A percentile compares a stretch with the other conserved stretches of the same genome.
phyloP scores from a whole-genome alignment of 441 rosid species.

The Populus hybrid region DNA sequence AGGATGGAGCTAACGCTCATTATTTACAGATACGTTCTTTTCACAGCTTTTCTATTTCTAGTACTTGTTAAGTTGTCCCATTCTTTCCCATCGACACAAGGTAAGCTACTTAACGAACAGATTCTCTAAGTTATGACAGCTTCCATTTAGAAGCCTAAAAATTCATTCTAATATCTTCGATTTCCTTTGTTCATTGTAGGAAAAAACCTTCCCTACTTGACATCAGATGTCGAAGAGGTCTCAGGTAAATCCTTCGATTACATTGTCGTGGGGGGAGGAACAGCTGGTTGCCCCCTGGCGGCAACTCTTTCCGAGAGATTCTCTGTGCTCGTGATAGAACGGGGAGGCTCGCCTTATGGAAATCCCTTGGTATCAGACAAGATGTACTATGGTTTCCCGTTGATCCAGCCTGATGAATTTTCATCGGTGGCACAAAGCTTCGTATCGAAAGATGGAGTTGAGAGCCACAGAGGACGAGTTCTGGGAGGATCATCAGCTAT shows the following conservation, averaged over 20 bases:
- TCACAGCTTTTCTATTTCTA: slow-evolving; percentile 19
- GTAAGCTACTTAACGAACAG: slow-evolving; percentile 22
- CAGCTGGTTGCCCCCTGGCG: slow-evolving; percentile 67
- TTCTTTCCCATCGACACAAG: slow-evolving; percentile 31
- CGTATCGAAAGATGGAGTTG: slow-evolving; percentile 53
- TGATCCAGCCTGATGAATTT: slow-evolving; percentile 52
- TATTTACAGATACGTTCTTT: slow-evolving; percentile 15
- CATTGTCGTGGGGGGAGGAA: slow-evolving; percentile 71
- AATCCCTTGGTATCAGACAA: slow-evolving; percentile 45
- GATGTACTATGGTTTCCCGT: slow-evolving; percentile 47
- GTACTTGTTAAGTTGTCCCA: slow-evolving; percentile 10
- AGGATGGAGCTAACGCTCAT: slow-evolving; percentile 20
- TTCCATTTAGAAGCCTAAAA: background rate
- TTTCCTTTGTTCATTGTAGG: background rate
- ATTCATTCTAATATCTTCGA: background rate
- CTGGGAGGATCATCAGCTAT: slow-evolving; percentile 80
- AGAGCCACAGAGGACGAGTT: slow-evolving; percentile 54
- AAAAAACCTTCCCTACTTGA: slow-evolving; percentile 42
- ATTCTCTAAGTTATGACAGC: background rate
- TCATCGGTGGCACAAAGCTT: slow-evolving; percentile 62
- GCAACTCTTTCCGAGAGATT: slow-evolving; percentile 62
- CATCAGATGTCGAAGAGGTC: slow-evolving; percentile 53
- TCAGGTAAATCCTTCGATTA: slow-evolving; percentile 67
- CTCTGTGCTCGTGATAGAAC: slow-evolving; percentile 62
- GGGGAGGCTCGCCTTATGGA: slow-evolving; percentile 65